Conservation (phyloP, 768 basidiomycete genomes). For the Psilocybe tampanensis region DNA sequence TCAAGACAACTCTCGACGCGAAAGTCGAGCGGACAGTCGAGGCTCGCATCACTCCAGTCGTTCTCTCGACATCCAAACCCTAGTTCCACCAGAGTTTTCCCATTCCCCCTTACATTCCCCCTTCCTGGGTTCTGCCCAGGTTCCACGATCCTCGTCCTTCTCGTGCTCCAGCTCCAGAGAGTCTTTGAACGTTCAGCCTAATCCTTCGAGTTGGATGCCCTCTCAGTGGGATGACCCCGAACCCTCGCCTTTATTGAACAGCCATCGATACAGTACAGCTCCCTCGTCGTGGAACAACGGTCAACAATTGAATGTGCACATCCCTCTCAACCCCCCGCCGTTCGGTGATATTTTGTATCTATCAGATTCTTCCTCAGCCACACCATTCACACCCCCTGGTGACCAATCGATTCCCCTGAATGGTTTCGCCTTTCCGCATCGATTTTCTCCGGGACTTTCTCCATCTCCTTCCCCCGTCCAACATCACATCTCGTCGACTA, state of each 20-base stretch:
- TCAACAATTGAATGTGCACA: constrained; percentile 25
- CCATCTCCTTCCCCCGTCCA: constrained; percentile 34
- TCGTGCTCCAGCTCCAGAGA: not conserved
- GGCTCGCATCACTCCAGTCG: not conserved
- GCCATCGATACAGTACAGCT: constrained; percentile 17
- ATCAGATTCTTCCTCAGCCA: constrained; percentile 26
- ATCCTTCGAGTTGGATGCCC: not conserved
- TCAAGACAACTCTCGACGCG: constrained; percentile 17
- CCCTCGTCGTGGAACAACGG: constrained; percentile 19
- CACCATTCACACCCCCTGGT: constrained; percentile 22
- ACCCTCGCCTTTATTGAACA: constrained; percentile 13
- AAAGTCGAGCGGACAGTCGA: constrained; percentile 19
- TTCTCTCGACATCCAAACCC: not conserved
- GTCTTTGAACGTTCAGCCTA: not conserved
- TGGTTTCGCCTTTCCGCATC: constrained; percentile 30
- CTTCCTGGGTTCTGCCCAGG: constrained; percentile 9
- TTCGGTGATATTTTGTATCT: constrained; percentile 30
- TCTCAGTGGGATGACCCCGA: constrained; percentile 7
- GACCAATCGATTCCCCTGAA: constrained; percentile 25
- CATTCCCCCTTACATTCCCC: constrained; percentile 9
- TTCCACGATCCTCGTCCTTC: constrained; percentile 13
- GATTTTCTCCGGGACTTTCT: constrained; percentile 35
- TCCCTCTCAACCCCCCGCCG: constrained; percentile 25
- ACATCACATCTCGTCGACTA: constrained; percentile 16
- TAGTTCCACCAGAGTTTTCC: constrained; percentile 8